Base-by-base conservation (phyloP, 2,329 filamentous ascomycete species). In the Rhytidhysteron rufulum region DNA sequence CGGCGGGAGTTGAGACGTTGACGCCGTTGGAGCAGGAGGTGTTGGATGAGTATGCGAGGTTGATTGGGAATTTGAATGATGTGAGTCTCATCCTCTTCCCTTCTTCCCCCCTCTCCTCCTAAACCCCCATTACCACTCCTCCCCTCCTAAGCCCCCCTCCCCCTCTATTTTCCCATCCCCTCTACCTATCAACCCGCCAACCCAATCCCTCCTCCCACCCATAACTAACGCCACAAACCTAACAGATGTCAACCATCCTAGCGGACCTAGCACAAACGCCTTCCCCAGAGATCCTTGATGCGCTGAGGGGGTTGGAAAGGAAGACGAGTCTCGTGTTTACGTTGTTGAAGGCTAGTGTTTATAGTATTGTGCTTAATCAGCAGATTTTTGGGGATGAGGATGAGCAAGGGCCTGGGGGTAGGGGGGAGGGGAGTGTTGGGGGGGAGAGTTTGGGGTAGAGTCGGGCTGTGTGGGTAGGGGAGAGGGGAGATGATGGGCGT, bases 301-400 rank as follows among this genome's bases (percentile, higher is more conserved):
- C 87, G 7, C 74, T 98, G 54, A 77, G 93, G 39, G 83, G 90
- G 31, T 74, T 98, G 40, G 93, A 98, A 73, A 78, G 93, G 54
- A 96, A 97, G 74, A 96, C 91, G 31, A 89, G 88, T 52, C 74
- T 95, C 40, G 91, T 96, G 17, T 97, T 95, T 67, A 98, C 93
- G 47, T 69, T 97, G 62, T 77, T 98, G 62, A 98, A 98, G 73
- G 91, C 93, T 15, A 97, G 91, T 66, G 93, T 98, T 49, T 98
- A 98, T 71, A 95, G 87, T 62, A 98, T 98, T 71, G 90, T 98
- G 46, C 67, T 98, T 72, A 91, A 98, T 77, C 91, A 97, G 77
- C 88, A 97, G 77, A 62, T 65, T 47, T 37, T 29, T 30, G 44
- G 49, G 37, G 54, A 62, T 34, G 59, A 62, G 21, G 58, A 66